These are phyloP conservation scores for Canavalia gladiata DNA, from an alignment of 306 rosid genomes.

Conservation along the genomic window DNA sequence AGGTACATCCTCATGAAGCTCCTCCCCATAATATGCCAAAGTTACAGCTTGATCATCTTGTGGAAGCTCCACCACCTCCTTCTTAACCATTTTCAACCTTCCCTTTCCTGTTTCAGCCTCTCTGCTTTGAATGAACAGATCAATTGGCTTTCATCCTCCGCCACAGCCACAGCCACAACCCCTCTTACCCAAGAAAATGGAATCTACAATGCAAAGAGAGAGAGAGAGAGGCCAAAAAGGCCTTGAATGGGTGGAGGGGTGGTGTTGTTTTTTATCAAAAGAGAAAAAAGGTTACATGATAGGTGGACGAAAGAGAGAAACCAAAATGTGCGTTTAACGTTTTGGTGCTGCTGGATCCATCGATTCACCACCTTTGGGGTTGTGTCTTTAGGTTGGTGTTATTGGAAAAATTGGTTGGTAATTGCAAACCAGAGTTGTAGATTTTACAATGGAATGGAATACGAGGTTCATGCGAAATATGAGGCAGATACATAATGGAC, in stretches of 20 bases:
- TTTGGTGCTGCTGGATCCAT: slow-evolving; percentile 7
- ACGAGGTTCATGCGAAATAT: not conserved
- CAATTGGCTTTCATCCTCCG: slow-evolving; percentile 28
- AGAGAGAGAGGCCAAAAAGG: slow-evolving; percentile 5
- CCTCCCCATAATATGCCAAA: slow-evolving; percentile 38
- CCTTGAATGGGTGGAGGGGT: slow-evolving; percentile 28
- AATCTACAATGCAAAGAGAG: not conserved
- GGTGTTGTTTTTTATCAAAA: slow-evolving; percentile 30
- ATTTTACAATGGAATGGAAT: not conserved
- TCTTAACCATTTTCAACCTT: slow-evolving; percentile 40
- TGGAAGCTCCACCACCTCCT: slow-evolving; percentile 4
- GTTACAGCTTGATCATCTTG: slow-evolving; percentile 41
- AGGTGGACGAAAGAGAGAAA: not conserved
- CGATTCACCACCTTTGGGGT: slow-evolving; percentile 19
- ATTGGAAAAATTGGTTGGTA: slow-evolving; percentile 5
- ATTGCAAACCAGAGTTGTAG: not conserved
- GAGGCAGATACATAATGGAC: not conserved
- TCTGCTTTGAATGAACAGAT: slow-evolving; percentile 6
- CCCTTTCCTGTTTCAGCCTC: slow-evolving; percentile 8
- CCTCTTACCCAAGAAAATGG: slow-evolving; percentile 15
- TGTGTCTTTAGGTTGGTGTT: slow-evolving; percentile 5
- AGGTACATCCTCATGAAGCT: slow-evolving; percentile 37
- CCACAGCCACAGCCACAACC: slow-evolving; percentile 2
- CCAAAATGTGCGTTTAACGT: not conserved
- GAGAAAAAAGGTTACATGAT: slow-evolving; percentile 18